These are phyloP conservation scores for Trichosanthes cucumerina DNA, from an alignment of 306 rosid species.

Conservation along the genomic window DNA sequence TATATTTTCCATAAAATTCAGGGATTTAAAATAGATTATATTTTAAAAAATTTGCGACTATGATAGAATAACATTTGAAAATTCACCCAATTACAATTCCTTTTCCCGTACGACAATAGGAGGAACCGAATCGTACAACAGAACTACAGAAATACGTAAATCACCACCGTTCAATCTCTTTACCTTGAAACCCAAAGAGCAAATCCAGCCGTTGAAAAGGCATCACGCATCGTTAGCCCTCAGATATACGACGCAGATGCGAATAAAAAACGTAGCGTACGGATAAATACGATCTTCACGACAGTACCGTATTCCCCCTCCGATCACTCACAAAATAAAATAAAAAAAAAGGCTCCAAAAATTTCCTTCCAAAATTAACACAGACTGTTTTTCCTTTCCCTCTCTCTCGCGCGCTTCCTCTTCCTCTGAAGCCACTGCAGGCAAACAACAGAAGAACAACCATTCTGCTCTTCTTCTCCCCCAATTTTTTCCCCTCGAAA, in stretches of 20 bases:
- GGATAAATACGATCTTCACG: neutral
- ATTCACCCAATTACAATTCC: neutral
- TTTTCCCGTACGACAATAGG: neutral
- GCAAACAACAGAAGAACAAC: neutral
- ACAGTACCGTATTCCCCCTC: neutral
- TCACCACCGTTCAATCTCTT: neutral
- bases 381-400: neutral
- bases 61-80: neutral
- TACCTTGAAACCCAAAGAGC: neutral
- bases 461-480: neutral
- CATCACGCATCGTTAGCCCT: neutral
- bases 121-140: neutral
- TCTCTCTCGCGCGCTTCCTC: conserved; percentile 11
- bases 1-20: neutral
- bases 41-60: neutral
- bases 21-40: neutral
- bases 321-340: neutral
- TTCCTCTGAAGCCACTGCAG: neutral
- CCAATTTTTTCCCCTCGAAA: neutral
- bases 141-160: neutral
- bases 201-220: neutral
- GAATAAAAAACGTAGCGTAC: neutral
- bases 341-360: neutral
- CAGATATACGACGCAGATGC: neutral
- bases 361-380: neutral